Evolutionary conservation across 139 green algal genomes (phyloP), one percentile per base, ranked within the genome.

Genomic region (Mesotaenium endlicherianum): DNA sequence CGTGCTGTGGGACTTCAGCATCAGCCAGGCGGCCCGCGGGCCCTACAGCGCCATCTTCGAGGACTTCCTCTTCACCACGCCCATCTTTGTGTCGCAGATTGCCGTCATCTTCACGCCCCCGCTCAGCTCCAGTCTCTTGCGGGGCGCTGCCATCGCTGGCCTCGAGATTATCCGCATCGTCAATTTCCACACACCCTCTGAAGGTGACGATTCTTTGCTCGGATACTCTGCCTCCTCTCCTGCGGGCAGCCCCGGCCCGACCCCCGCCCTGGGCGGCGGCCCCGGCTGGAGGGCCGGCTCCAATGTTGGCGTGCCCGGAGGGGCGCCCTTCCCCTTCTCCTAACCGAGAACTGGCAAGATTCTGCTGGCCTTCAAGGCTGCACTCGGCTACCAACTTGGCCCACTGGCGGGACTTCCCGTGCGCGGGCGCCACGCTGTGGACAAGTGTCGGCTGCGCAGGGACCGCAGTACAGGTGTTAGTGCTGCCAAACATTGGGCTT

Each of bases 361-460:
- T 82, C 58, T 82, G 31, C 55, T 40, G n/a, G n/a, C 14, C 42
- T 80, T 82, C 58, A 82, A 77, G 58, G 4, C 68, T 42, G 6
- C 5, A 30, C 16, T 82, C 5, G 75, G 75, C 14, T 8, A 43
- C 4, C 34, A 36, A 20, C 14, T 34, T 82, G 34, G 34, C 41
- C 16, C 38, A 30, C 57, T 82, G 75, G 75, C 34, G 26, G 3
- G 75, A 26, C 17, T 71, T 8, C n/a, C 31, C 75, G n/a, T 45
- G 31, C 34, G 14, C n/a, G 4, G 38, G 75, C 59, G 45, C 34
- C 70, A 45, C 26, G 70, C 6, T 77, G 31, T 82, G 75, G 47
- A 82, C 11, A 77, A 34, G 75, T 81, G 59, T 82, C 16, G 57
- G 75, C 6, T 82, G 75, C 58, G 8, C 5, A 6, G 71, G 47